A percentile compares a stretch with the other conserved stretches of the same genome.
These are phyloP conservation scores for Catharanthus roseus DNA, from an alignment of 257 asterid genomes.

Conservation along the genomic window DNA sequence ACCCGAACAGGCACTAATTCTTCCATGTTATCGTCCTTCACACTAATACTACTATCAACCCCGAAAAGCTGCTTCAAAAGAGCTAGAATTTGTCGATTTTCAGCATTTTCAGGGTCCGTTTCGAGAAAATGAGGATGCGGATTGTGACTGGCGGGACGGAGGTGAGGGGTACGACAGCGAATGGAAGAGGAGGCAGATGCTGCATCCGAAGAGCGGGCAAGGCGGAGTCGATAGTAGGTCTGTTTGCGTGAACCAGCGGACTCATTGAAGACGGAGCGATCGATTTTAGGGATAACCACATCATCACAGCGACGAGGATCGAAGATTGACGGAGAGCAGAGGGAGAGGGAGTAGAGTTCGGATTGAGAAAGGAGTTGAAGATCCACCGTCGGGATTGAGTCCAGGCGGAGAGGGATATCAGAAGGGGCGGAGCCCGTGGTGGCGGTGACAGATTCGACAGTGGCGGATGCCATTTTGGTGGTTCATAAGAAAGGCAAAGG, in stretches of 20 bases:
- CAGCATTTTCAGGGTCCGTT: conserved; percentile 50
- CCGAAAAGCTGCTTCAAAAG: conserved; percentile 52
- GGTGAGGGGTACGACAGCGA: conserved; percentile 71
- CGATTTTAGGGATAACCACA: conserved; percentile 63
- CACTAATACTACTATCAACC: conserved; percentile 16
- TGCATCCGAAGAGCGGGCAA: conserved; percentile 53
- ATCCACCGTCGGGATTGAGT: conserved; percentile 55
- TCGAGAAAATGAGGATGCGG: conserved; percentile 13
- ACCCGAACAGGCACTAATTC: conserved; percentile 41
- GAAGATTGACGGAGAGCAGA: conserved; percentile 46
- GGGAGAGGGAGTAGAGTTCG: conserved; percentile 67
- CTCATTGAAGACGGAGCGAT: conserved; percentile 85
- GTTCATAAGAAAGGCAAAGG: not conserved
- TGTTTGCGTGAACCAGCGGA: conserved; percentile 86
- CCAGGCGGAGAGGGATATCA: conserved; percentile 38
- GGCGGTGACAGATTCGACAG: conserved; percentile 19
- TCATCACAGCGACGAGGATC: conserved; percentile 56
- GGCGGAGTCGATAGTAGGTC: conserved; percentile 82
- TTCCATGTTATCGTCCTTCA: conserved; percentile 18
- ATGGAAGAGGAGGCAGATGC: conserved; percentile 26
- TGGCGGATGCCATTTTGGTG: conserved; percentile 33
- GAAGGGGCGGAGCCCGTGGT: conserved; percentile 17
- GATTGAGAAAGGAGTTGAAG: conserved; percentile 67
- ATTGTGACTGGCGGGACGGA: conserved; percentile 35
- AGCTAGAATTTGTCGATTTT: conserved; percentile 35